phyloP scores from a whole-genome alignment of 768 basidiomycete species.

The Boletus rufocinnamomeus region DNA sequence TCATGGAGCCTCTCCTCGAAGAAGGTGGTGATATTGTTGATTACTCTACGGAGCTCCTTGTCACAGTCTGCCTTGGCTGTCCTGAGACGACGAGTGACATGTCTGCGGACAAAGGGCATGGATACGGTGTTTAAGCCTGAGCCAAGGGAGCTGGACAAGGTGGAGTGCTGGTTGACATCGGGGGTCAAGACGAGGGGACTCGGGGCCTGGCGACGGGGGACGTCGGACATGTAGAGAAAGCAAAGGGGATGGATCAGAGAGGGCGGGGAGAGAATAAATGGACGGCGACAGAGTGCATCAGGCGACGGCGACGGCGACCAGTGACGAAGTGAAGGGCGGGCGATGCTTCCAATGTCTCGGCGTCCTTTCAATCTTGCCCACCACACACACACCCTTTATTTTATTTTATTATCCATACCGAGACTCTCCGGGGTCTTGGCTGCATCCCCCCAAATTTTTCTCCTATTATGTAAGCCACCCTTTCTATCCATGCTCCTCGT shows the following conservation, averaged over 20 bases:
- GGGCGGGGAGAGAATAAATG: conserved; percentile 7
- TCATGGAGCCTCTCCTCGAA: conserved; percentile 90
- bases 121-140: conserved; percentile 77
- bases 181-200: conserved; percentile 80
- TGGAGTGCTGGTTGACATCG: conserved; percentile 42
- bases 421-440: conserved; percentile 22
- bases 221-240: conserved; percentile 29
- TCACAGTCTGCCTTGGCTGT: conserved; percentile 96
- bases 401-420: conserved; percentile 7
- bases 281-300: conserved; percentile 20
- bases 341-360: conserved; percentile 6
- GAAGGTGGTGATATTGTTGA: conserved; percentile 90
- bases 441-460: neutral
- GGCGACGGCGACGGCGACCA: conserved; percentile 18
- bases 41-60: conserved; percentile 92
- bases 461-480: conserved; percentile 13
- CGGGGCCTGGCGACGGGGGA: conserved; percentile 56
- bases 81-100: conserved; percentile 90
- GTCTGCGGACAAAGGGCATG: conserved; percentile 90
- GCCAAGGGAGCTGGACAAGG: conserved; percentile 32
- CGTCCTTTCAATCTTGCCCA: conserved; percentile 10
- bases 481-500: conserved; percentile 13
- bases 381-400: neutral
- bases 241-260: conserved; percentile 13
- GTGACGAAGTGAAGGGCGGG: conserved; percentile 22